A percentile compares a stretch with the other conserved stretches of the same genome.
Evolutionary conservation across 805 yeast species (phyloP).

Genomic region (Helenozyma baotianmanensis): DNA sequence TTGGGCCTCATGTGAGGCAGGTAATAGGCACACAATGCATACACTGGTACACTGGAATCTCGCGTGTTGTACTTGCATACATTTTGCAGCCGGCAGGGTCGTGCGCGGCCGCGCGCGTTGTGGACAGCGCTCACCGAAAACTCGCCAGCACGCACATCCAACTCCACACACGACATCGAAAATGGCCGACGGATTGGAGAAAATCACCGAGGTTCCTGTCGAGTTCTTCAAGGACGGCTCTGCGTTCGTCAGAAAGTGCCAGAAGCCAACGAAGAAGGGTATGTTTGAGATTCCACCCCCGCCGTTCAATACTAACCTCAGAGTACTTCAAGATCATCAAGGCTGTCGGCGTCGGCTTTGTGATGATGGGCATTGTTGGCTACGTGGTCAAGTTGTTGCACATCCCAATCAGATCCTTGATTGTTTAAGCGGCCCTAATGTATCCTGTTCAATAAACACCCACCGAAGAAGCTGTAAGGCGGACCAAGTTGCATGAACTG

Average conservation of each 20-base stretch:
- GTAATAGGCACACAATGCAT: too few species aligned
- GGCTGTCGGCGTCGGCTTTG: slow-evolving; percentile 95
- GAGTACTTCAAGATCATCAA: slow-evolving; percentile 86
- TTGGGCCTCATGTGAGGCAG: slow-evolving; percentile 28
- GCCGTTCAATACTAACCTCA: slow-evolving; percentile 21
- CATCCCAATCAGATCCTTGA: slow-evolving; percentile 93
- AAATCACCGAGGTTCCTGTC: slow-evolving; percentile 78
- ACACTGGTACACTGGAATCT: too few species aligned
- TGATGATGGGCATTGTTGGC: slow-evolving; percentile 97
- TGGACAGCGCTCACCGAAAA: slow-evolving; percentile 9
- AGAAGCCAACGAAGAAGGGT: slow-evolving; percentile 85
- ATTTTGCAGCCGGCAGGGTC: too few species aligned
- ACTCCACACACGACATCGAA: slow-evolving; percentile 3
- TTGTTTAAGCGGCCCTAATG: slow-evolving; percentile 56
- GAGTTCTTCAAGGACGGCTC: slow-evolving; percentile 90
- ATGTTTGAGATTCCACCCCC: slow-evolving; percentile 19
- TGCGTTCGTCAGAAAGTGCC: slow-evolving; percentile 84
- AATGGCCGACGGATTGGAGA: slow-evolving; percentile 65
- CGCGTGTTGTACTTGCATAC: too few species aligned
- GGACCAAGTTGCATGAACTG: too few species aligned
- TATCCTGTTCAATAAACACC: too few species aligned
- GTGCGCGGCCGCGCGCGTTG: slow-evolving; percentile 5
- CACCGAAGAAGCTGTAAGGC: too few species aligned
- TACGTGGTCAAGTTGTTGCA: slow-evolving; percentile 90
- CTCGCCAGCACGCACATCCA: slow-evolving; percentile 2